These are phyloP conservation scores for Knoxia roxburghii DNA, from an alignment of 257 asterid genomes.

Conservation along the genomic window DNA sequence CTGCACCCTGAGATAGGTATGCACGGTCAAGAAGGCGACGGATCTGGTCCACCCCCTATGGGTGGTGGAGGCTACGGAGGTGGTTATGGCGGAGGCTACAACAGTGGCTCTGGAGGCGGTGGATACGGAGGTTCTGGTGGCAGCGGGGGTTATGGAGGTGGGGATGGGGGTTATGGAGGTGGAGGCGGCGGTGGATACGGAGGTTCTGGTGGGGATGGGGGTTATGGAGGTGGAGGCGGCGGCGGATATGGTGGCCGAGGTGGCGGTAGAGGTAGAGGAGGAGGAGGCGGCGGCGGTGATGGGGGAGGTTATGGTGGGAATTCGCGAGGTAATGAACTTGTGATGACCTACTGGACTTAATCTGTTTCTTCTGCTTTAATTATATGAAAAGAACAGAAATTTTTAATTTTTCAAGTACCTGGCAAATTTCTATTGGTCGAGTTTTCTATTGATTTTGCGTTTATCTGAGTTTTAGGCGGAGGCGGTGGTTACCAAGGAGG, in stretches of 20 bases:
- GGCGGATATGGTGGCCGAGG: no score
- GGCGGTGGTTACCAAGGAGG: conserved; percentile 39
- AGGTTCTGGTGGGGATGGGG: conserved; percentile 1
- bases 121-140: conserved; percentile 28
- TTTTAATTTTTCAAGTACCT: background rate
- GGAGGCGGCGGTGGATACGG: conserved; percentile 7
- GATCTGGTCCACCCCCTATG: conserved; percentile 63
- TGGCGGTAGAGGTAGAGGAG: background rate
- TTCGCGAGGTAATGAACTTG: conserved; percentile 59
- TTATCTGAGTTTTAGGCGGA: conserved; percentile 14
- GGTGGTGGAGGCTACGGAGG: conserved; percentile 60
- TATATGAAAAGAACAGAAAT: background rate
- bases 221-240: conserved; percentile 1
- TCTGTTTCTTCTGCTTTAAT: background rate
- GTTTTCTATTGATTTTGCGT: background rate
- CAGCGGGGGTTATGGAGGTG: conserved; percentile 10
- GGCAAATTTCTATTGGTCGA: background rate
- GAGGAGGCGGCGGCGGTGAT: conserved; percentile 28
- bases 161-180: conserved; percentile 5
- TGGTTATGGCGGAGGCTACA: conserved; percentile 27
- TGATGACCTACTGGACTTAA: background rate
- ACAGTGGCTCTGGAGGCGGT: conserved; percentile 36
- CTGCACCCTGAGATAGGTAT: conserved; percentile 11
- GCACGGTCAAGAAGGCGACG: conserved; percentile 74
- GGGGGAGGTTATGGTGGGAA: conserved; percentile 57